Percentiles rank a stretch among this genome's conserved stretches.
Evolutionary conservation across 805 yeast species (phyloP).

Genomic region (Candida ovalis): DNA sequence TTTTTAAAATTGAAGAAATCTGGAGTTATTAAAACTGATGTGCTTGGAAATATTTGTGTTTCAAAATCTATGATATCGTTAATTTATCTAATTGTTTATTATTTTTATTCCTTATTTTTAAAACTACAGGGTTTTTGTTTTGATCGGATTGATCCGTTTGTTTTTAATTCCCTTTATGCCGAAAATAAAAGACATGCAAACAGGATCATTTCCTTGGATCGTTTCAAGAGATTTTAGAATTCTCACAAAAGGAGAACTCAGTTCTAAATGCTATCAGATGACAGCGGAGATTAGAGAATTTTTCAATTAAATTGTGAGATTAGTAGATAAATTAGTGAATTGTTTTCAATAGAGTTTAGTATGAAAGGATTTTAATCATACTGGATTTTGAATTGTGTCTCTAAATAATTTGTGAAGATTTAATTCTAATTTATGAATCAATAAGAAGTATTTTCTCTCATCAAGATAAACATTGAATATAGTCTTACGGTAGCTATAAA

Average conservation of each 20-base stretch:
- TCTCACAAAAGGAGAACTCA: neutral
- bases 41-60: too few species aligned
- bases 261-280: neutral
- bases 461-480: neutral
- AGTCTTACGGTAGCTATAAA: neutral
- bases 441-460: too few species aligned
- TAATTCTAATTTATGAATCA: too few species aligned
- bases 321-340: neutral
- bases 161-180: neutral
- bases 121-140: neutral
- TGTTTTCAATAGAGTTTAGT: neutral
- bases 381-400: too few species aligned
- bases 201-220: slow-evolving; percentile 1
- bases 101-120: neutral
- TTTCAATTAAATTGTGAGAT: neutral
- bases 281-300: neutral
- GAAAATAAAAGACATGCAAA: neutral
- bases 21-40: too few species aligned
- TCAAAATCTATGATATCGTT: neutral
- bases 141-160: neutral
- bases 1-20: too few species aligned
- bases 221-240: neutral
- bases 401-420: too few species aligned
- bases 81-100: neutral
- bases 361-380: neutral